Base-by-base conservation (phyloP, 2,329 filamentous ascomycete species). In the Monosporascus cannonballus region DNA sequence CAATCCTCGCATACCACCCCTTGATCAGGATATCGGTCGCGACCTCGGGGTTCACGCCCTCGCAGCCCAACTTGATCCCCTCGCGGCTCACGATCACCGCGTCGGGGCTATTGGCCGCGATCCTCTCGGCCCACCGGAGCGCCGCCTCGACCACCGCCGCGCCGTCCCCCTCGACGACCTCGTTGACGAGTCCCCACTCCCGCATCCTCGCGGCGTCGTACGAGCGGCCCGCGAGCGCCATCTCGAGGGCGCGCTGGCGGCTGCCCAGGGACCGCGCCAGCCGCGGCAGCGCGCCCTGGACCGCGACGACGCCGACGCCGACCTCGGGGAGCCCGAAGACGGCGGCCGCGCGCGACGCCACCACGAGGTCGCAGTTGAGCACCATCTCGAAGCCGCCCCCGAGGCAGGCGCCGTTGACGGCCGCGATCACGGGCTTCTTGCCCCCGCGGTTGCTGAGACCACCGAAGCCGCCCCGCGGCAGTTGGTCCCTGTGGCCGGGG, bases 331-430 rank as follows among this genome's bases (percentile, higher is more conserved):
- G 73, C 1, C 78, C 81, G 64, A 93, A 91, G 25, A 69, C 72
- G 0, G 87, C 86, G 14, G 66, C 63, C 3, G 30, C 30, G 30
- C 71, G 65, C 2, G 76, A 72, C 3, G 87, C 86, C 34, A 92
- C 68, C 3, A 90, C 78, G 52, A 93, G 71, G 72, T 94, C 89
- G 57, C 79, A 81, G 69, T 90, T 90, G 48, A 87, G 73, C 14
- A 83, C 77, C 72, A 91, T 89, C 73, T 93, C 89, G 69, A 88
- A 85, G 2, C 87, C 89, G 50, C 88, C 89, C 37, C 89, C 89
- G 46, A 89, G 77, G 53, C 86, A 88, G 18, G 87, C 73, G 6
- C 89, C 89, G 63, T 91, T 89, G 20, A 92, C 85, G 1, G 88
- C 89, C 1, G 84, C 86, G 27, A 93, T 79, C 51, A 93, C 76